Percentiles rank a stretch among this genome's conserved stretches.
Conservation (phyloP, 805 yeast species). For the Yamadazyma phyllophila region DNA sequence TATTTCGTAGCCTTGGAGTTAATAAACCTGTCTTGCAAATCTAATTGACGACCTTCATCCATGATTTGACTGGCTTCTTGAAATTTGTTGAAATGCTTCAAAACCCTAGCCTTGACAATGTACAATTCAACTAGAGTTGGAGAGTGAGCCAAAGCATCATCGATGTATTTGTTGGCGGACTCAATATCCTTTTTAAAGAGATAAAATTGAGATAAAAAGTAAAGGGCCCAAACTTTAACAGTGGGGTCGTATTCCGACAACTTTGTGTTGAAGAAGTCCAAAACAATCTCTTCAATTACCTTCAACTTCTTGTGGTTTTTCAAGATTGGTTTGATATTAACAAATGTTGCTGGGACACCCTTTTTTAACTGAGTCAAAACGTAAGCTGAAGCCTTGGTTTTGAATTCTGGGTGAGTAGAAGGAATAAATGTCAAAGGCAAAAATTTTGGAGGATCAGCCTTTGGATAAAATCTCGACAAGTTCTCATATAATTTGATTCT, state of each 20-base stretch:
- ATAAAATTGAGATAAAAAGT: slow-evolving; percentile 77
- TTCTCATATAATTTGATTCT: slow-evolving; percentile 63
- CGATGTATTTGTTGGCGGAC: slow-evolving; percentile 56
- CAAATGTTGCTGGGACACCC: slow-evolving; percentile 90
- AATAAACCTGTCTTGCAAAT: slow-evolving; percentile 87
- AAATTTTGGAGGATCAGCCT: slow-evolving; percentile 73
- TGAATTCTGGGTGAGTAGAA: slow-evolving; percentile 49
- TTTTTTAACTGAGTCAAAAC: slow-evolving; percentile 60
- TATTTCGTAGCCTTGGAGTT: slow-evolving; percentile 88
- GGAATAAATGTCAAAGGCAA: slow-evolving; percentile 74
- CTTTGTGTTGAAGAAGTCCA: slow-evolving; percentile 40
- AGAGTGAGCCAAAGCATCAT: slow-evolving; percentile 64
- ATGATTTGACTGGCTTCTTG: slow-evolving; percentile 62
- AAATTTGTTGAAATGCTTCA: slow-evolving; percentile 66
- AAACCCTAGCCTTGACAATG: slow-evolving; percentile 74
- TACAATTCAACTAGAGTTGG: slow-evolving; percentile 85
- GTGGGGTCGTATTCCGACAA: slow-evolving; percentile 41
- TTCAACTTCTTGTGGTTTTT: slow-evolving; percentile 37
- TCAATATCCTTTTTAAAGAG: slow-evolving; percentile 52
- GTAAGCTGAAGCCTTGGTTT: slow-evolving; percentile 49
- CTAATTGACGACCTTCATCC: slow-evolving; percentile 70
- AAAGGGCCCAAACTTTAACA: slow-evolving; percentile 63
- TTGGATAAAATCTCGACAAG: slow-evolving; percentile 71
- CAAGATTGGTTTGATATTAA: slow-evolving; percentile 79
- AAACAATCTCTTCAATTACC: slow-evolving; percentile 54